Percentiles rank a stretch among this genome's conserved stretches.
Evolutionary conservation across 2,329 filamentous ascomycete species (phyloP).

Genomic region (Calycina herbarum): DNA sequence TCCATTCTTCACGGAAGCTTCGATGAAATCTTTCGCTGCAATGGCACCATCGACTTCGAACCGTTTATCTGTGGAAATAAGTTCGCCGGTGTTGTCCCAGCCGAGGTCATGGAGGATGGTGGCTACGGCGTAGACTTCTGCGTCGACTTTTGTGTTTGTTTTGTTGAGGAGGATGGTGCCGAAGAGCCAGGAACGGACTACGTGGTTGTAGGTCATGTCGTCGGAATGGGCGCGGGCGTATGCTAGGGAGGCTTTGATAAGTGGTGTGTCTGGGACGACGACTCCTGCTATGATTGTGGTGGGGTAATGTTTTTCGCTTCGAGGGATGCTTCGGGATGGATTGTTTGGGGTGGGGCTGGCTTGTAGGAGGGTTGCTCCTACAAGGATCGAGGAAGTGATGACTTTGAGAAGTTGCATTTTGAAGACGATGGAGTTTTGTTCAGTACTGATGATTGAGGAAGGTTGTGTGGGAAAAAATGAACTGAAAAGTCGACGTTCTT

Average conservation of each 20-base stretch:
- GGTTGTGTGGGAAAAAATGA: not conserved
- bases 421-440: not conserved
- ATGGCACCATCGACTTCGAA: conserved; percentile 54
- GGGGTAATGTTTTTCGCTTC: not conserved
- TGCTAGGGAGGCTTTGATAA: conserved; percentile 39
- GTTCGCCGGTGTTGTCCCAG: conserved; percentile 40
- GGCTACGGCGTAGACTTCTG: conserved; percentile 37
- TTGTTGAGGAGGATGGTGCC: conserved; percentile 25
- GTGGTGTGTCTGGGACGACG: conserved; percentile 39
- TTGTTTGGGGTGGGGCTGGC: not conserved
- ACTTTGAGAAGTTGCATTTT: not conserved
- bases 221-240: conserved; percentile 37
- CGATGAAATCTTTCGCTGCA: conserved; percentile 44
- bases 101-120: conserved; percentile 47
- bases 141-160: not conserved
- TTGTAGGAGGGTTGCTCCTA: not conserved
- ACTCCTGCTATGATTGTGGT: conserved; percentile 37
- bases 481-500: not conserved
- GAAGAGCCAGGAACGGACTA: conserved; percentile 41
- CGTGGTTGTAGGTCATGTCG: conserved; percentile 42
- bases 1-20: conserved; percentile 18
- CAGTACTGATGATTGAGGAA: not conserved
- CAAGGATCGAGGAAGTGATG: not conserved
- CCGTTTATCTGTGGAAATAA: conserved; percentile 46
- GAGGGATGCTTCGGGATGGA: not conserved